Evolutionary conservation across 169 alveolate genomes (phyloP).

Genomic region (Plasmodium cynomolgi): DNA sequence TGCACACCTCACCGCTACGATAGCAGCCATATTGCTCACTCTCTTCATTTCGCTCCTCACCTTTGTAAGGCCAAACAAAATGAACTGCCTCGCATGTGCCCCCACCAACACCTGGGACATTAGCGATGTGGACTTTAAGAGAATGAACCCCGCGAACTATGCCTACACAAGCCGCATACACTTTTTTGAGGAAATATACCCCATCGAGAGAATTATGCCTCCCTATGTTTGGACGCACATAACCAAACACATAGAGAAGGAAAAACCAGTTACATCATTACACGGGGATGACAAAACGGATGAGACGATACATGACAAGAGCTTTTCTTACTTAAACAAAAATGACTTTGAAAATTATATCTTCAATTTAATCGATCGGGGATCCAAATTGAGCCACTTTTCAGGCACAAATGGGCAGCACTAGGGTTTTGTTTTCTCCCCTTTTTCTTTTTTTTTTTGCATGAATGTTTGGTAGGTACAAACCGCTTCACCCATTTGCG

Average conservation of each 20-base stretch:
- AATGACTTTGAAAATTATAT: conserved; percentile 41
- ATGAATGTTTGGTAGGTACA: too few species aligned
- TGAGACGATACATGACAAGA: conserved; percentile 25
- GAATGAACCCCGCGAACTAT: conserved; percentile 24
- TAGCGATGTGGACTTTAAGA: conserved; percentile 31
- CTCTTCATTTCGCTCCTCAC: conserved; percentile 9
- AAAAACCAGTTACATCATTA: conserved; percentile 2
- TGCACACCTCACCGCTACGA: neutral
- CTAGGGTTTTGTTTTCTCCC: neutral
- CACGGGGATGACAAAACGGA: conserved; percentile 2
- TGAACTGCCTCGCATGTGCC: conserved; percentile 7
- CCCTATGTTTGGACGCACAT: conserved; percentile 41
- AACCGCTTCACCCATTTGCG: too few species aligned
- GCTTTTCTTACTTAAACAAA: conserved; percentile 9
- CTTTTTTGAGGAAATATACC: conserved; percentile 61
- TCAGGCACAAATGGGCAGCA: neutral
- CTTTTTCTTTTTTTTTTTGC: neutral
- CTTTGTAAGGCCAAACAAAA: conserved; percentile 12
- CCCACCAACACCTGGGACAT: conserved; percentile 49
- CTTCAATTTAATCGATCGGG: conserved; percentile 7
- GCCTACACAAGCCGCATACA: conserved; percentile 52
- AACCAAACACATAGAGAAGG: conserved; percentile 12
- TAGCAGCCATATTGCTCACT: neutral
- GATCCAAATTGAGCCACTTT: conserved; percentile 20
- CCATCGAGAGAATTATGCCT: conserved; percentile 72